Evolutionary conservation across 2,329 filamentous ascomycete species (phyloP), one percentile per base, ranked within the genome.

Genomic region (Bipolaris bicolor): DNA sequence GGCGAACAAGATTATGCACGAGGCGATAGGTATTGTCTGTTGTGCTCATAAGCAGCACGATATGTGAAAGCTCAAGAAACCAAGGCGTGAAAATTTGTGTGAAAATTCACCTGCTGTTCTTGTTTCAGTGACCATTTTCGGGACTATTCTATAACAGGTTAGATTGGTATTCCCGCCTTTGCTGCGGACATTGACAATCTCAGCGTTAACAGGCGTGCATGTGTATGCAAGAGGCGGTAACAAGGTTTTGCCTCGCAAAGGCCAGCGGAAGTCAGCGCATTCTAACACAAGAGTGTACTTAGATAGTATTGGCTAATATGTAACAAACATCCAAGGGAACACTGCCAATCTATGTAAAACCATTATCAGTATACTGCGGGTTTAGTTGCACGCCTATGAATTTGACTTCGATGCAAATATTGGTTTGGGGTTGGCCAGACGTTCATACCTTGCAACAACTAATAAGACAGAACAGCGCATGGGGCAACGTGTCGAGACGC

Each of bases 401-500:
- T 46, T 11, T 20, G 18, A 34, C 16, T 3, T 34, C 7, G 15
- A 34, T 18, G 1, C 46, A 10, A 20, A 10, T 10, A 1, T 26
- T 22, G 46, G 3, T 22, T 48, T 16, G 26, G 22, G 39, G n/a
- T 20, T 16, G 31, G 15, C 34, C 3, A 15, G 7, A 31, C 10
- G 29, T n/a, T 15, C 15, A n/a, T 24, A 26, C 22, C n/a, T 26
- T 15, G 34, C 31, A 20, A 36, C 7, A 9, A 22, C 10, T 24
- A 33, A n/a, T 9, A 18, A 47, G 20, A n/a, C 33, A 26, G 6
- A 37, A 26, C 34, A 49, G 22, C 22, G n/a, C 18, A 39, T 3
- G 5, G 26, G 18, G 49, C 29, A 36, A 57, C 45, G 54, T 53
- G 54, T 48, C 50, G 49, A 41, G 49, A 43, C 39, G 49, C 46